phyloP scores from a whole-genome alignment of 2,329 filamentous ascomycete genomes.

The Pseudocercospora macadamiae region DNA sequence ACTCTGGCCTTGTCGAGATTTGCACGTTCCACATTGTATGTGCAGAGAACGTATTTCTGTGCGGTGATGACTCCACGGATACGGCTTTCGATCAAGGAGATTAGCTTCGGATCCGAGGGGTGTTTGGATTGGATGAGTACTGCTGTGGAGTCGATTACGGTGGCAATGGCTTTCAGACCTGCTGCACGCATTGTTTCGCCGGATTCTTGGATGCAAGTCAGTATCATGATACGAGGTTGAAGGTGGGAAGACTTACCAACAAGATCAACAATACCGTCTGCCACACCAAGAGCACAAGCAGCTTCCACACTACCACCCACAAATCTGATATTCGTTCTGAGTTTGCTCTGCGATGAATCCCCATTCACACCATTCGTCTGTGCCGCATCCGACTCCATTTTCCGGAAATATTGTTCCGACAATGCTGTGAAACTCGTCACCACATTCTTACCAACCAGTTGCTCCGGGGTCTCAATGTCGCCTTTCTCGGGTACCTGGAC shows the following conservation, averaged over 20 bases:
- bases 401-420: slow-evolving; percentile 79
- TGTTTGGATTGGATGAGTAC: slow-evolving; percentile 89
- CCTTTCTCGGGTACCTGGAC: slow-evolving; percentile 96
- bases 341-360: slow-evolving; percentile 53
- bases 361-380: slow-evolving; percentile 44
- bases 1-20: slow-evolving; percentile 68
- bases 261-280: slow-evolving; percentile 95
- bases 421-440: slow-evolving; percentile 94
- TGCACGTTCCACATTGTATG: slow-evolving; percentile 84
- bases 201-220: slow-evolving; percentile 66
- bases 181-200: slow-evolving; percentile 98
- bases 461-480: slow-evolving; percentile 65
- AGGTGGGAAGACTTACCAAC: slow-evolving; percentile 79
- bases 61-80: slow-evolving; percentile 95
- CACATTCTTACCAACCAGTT: slow-evolving; percentile 89
- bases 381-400: slow-evolving; percentile 63
- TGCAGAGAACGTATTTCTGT: slow-evolving; percentile 90
- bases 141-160: slow-evolving; percentile 83
- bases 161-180: slow-evolving; percentile 90
- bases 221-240: no score
- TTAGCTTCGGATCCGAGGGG: slow-evolving; percentile 76
- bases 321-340: slow-evolving; percentile 88
- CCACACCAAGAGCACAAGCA: slow-evolving; percentile 91
- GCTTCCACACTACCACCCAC: slow-evolving; percentile 96
- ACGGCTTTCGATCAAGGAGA: slow-evolving; percentile 81